Conservation (phyloP, 805 yeast genomes). For the Starmerella sirachaensis region DNA sequence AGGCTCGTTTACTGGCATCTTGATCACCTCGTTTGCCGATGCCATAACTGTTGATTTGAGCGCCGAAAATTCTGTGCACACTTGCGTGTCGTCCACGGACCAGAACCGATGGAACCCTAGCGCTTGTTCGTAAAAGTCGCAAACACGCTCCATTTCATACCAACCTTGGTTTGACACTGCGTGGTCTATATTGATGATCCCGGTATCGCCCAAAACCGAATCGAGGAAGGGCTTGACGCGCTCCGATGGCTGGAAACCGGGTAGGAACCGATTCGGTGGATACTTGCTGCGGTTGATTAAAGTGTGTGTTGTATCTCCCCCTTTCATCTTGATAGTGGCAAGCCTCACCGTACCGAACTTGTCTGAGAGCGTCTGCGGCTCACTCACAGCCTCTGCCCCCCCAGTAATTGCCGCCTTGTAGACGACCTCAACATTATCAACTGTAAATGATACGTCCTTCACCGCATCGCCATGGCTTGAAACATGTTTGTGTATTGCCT, state of each 20-base stretch:
- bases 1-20: constrained; percentile 81
- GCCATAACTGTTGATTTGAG: constrained; percentile 69
- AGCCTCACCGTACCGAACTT: constrained; percentile 38
- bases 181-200: constrained; percentile 49
- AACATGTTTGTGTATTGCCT: constrained; percentile 38
- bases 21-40: constrained; percentile 47
- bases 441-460: constrained; percentile 62
- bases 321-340: constrained; percentile 42
- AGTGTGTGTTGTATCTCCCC: constrained; percentile 65
- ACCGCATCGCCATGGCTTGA: constrained; percentile 65
- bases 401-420: constrained; percentile 37
- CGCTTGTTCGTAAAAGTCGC: constrained; percentile 46
- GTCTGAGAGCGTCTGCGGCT: constrained; percentile 29
- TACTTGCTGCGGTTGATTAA: constrained; percentile 38
- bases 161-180: constrained; percentile 71
- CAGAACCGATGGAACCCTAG: constrained; percentile 70
- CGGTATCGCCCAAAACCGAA: constrained; percentile 29
- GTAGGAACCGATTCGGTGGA: constrained; percentile 36
- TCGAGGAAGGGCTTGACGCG: constrained; percentile 21
- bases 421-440: constrained; percentile 37
- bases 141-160: constrained; percentile 49
- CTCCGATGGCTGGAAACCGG: constrained; percentile 32
- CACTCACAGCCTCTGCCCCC: constrained; percentile 37
- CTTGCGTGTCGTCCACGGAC: constrained; percentile 72
- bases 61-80: constrained; percentile 59